Evolutionary conservation across 768 basidiomycete species (phyloP).

Genomic region (Mycena crocata): DNA sequence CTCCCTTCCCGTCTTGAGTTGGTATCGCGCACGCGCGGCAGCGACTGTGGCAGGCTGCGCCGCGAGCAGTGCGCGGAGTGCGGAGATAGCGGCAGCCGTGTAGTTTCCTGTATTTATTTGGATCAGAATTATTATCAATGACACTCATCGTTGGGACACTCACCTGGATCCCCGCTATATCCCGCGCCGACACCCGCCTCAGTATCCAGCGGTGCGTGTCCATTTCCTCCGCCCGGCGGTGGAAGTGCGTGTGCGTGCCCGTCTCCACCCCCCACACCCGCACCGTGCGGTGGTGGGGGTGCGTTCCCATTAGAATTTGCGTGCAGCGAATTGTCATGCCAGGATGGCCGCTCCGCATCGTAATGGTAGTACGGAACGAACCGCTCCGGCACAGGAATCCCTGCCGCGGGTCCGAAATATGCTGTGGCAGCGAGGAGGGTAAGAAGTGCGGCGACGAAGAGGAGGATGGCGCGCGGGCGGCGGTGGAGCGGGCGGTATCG

Average conservation of each 20-base stretch:
- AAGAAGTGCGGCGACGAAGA: not conserved
- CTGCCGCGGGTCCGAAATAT: not conserved
- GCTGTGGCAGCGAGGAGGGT: not conserved
- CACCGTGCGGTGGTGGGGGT: not conserved
- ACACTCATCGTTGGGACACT: too few relatives aligned
- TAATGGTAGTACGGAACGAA: not conserved
- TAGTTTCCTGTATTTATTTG: not conserved
- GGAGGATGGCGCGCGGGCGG: not conserved
- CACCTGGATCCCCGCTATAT: too few relatives aligned
- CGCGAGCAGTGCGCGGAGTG: slow-evolving; percentile 8
- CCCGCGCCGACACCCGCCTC: not conserved
- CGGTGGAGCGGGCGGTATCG: not conserved
- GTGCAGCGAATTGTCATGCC: not conserved
- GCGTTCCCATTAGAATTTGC: not conserved
- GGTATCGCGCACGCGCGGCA: slow-evolving; percentile 22
- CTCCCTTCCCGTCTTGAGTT: slow-evolving; percentile 3
- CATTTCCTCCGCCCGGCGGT: not conserved
- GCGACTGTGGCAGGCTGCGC: not conserved
- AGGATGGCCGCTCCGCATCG: not conserved
- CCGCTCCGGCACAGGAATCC: not conserved
- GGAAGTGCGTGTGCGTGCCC: not conserved
- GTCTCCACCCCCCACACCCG: too few relatives aligned
- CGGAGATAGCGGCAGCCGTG: not conserved
- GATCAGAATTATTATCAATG: too few relatives aligned
- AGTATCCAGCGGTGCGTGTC: not conserved